Base-by-base conservation (phyloP, 2,329 filamentous ascomycete species). In the Nectriaceae sp. region DNA sequence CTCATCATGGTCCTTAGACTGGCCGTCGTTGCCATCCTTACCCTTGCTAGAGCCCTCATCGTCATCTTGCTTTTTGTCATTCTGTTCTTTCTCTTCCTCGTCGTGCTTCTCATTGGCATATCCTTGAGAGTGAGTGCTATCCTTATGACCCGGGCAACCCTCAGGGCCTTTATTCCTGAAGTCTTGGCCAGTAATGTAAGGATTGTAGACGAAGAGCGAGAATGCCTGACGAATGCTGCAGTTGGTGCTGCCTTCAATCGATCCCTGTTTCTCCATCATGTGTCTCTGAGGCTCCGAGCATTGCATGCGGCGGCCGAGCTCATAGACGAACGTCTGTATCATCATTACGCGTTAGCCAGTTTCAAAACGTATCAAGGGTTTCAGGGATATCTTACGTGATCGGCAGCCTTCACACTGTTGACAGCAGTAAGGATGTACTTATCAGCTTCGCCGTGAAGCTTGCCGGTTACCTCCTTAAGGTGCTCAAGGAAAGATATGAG, bases 201-300 rank as follows among this genome's bases (percentile, higher is more conserved):
- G 64, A 11, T 61, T 65, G 35, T 44, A 57, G 19, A 53, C 52
- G 45, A 65, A 66, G 43, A 47, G 53, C 33, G 36, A 33, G 24
- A 66, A 66, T 2, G 60, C 62, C 44, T 56, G 53, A 33, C 62
- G 58, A 24, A 66, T 48, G 46, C 59, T 62, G 24, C 55, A 55
- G 33, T 56, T 54, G 41, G 63, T 66, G 40, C 49, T 56, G 20
- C 64, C 64, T 18, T 65, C 61, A 3, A 54, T 40, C n/a, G 64
- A 59, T 21, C 64, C 64, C 48, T 66, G 59, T 52, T 65, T 65
- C 43, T 52, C 49, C 60, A 66, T 63, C 46, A 66, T 55, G 15
- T 37, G 40, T 44, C 57, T 51, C 39, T 61, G 52, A 11, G 50
- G 42, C 22, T 59, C 52, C 41, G 62, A 54, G 44, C 57, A 62